phyloP scores from a whole-genome alignment of 2,329 filamentous ascomycete species.

The Oidium heveae region DNA sequence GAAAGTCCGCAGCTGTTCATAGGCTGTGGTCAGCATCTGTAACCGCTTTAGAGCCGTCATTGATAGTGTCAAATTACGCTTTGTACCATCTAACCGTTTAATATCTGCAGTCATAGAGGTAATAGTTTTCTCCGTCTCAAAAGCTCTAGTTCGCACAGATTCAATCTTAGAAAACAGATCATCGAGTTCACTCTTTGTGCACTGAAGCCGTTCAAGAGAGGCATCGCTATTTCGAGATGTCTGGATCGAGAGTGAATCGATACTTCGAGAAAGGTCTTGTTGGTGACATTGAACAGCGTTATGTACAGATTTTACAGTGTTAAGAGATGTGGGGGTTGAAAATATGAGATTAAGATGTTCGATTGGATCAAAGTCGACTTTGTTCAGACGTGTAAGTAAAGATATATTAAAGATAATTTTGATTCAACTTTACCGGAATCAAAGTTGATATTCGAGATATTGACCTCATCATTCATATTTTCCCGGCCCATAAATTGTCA shows the following conservation, averaged over 20 bases:
- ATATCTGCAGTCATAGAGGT: conserved; percentile 98
- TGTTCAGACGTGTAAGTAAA: conserved; percentile 3
- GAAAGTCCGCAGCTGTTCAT: conserved; percentile 72
- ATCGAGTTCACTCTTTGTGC: conserved; percentile 69
- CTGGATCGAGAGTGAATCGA: conserved; percentile 41
- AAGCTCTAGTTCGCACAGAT: conserved; percentile 63
- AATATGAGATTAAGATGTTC: conserved; percentile 86
- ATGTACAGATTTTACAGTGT: conserved; percentile 52
- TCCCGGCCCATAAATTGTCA: too few relatives aligned
- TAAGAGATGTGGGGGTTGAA: conserved; percentile 63
- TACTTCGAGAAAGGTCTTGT: conserved; percentile 58
- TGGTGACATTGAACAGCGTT: conserved; percentile 48
- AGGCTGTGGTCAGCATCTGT: conserved; percentile 98
- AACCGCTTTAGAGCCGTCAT: conserved; percentile 95
- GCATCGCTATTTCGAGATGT: conserved; percentile 72
- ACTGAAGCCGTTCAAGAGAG: conserved; percentile 74
- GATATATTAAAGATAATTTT: neutral
- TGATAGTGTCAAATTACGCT: conserved; percentile 82
- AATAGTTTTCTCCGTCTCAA: conserved; percentile 84
- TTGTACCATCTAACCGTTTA: conserved; percentile 87
- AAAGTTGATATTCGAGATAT: conserved; percentile 2
- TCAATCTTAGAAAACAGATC: conserved; percentile 89
- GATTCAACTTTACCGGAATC: conserved; percentile 12
- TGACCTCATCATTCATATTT: neutral
- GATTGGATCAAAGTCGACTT: conserved; percentile 75